A percentile compares a stretch with the other conserved stretches of the same genome.
Conservation (phyloP, 768 basidiomycete species). For the Psilocybe tampanensis region DNA sequence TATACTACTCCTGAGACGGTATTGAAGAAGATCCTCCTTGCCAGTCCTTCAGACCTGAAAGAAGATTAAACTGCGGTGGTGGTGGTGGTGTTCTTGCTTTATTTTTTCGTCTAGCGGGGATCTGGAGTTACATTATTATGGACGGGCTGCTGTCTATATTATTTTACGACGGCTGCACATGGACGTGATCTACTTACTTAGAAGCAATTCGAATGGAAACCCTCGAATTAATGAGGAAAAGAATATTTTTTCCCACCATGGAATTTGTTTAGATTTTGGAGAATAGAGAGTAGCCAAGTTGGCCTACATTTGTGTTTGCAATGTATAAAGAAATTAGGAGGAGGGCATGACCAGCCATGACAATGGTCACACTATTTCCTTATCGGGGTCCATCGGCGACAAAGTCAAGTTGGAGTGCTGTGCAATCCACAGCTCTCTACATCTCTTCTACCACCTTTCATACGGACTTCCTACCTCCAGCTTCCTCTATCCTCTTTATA, state of each 20-base stretch:
- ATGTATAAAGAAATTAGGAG: no score
- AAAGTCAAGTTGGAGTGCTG: constrained; percentile 15
- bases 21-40: neutral
- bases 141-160: constrained; percentile 10
- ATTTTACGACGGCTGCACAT: constrained; percentile 12
- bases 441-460: neutral
- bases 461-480: constrained; percentile 6
- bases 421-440: constrained; percentile 13
- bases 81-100: neutral
- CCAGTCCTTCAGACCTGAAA: constrained; percentile 32
- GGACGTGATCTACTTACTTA: constrained; percentile 10
- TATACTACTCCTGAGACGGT: neutral
- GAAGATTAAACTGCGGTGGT: constrained; percentile 24
- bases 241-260: constrained; percentile 3
- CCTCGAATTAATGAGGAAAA: constrained; percentile 10
- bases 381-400: constrained; percentile 39
- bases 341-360: neutral
- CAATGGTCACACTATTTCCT: constrained; percentile 30
- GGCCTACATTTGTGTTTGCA: no score
- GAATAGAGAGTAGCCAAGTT: no score
- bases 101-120: neutral
- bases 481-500: constrained; percentile 6
- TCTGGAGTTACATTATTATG: constrained; percentile 7
- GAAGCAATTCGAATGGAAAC: constrained; percentile 4
- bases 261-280: no score